Conservation (phyloP, 352 stramenopile genomes). For the Phytopythium oedochilum region DNA sequence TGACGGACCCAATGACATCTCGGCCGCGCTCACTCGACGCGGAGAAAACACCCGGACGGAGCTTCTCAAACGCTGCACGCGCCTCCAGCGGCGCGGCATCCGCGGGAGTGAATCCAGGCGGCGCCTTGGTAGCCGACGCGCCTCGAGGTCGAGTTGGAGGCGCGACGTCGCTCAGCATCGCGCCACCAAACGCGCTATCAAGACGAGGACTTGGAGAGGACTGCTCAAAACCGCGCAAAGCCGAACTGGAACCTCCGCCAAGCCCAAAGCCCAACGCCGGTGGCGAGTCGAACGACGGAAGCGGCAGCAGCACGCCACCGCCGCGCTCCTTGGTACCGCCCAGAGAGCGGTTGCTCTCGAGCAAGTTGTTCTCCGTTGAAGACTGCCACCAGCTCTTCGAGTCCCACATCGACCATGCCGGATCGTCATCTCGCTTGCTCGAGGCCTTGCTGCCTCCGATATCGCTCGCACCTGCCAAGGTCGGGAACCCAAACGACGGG, state of each 20-base stretch:
- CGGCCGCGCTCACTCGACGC: neutral
- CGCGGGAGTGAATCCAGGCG: slow-evolving; percentile 52
- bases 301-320: neutral
- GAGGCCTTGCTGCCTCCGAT: neutral
- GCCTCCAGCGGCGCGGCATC: slow-evolving; percentile 51
- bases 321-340: neutral
- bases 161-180: neutral
- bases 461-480: neutral
- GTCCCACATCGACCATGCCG: neutral
- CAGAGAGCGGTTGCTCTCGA: neutral
- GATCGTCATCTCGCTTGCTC: neutral
- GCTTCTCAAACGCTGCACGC: slow-evolving; percentile 40
- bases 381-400: slow-evolving; percentile 3
- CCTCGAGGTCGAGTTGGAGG: neutral
- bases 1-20: neutral
- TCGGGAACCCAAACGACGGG: neutral
- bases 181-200: neutral
- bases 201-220: neutral
- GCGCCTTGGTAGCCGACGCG: slow-evolving; percentile 19
- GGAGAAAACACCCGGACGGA: slow-evolving; percentile 12
- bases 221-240: neutral
- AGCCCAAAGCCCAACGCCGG: neutral
- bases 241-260: neutral
- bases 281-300: neutral
- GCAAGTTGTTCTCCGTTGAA: slow-evolving; percentile 2